Percentiles rank a stretch among this genome's conserved stretches.
Evolutionary conservation across 2,329 filamentous ascomycete species (phyloP).

Genomic region (Hypomyces perniciosus): DNA sequence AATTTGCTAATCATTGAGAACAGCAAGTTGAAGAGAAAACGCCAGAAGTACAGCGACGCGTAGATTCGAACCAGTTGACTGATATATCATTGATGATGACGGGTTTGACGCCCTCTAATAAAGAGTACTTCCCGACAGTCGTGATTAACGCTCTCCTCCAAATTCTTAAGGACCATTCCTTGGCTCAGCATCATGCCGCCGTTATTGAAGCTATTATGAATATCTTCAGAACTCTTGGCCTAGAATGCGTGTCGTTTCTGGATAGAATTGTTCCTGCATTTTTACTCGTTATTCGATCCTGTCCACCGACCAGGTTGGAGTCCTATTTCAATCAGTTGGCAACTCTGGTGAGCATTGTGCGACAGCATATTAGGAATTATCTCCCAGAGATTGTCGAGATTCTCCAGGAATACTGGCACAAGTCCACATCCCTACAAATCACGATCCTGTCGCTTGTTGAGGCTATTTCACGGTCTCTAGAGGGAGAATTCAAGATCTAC

Average conservation of each 20-base stretch:
- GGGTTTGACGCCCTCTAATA: constrained; percentile 89
- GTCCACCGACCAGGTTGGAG: constrained; percentile 71
- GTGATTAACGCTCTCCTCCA: constrained; percentile 93
- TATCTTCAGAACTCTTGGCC: constrained; percentile 91
- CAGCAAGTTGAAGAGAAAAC: constrained; percentile 80
- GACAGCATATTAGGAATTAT: constrained; percentile 91
- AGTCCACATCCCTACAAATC: constrained; percentile 71
- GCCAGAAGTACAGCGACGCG: constrained; percentile 68
- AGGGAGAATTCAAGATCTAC: constrained; percentile 97
- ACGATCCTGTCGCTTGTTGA: constrained; percentile 92
- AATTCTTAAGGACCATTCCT: constrained; percentile 83
- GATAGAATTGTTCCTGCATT: constrained; percentile 93
- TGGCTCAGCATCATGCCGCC: constrained; percentile 83
- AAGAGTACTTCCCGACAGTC: constrained; percentile 97
- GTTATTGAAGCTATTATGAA: constrained; percentile 98
- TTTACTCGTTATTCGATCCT: constrained; percentile 78
- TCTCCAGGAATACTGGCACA: constrained; percentile 85
- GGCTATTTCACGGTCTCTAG: constrained; percentile 84
- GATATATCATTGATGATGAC: constrained; percentile 99
- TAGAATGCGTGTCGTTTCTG: constrained; percentile 94
- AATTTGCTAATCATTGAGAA: constrained; percentile 7
- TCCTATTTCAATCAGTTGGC: constrained; percentile 97
- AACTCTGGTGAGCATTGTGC: constrained; percentile 87
- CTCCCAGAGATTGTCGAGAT: constrained; percentile 80
- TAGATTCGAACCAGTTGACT: constrained; percentile 63